Evolutionary conservation across 257 asterid genomes (phyloP), one percentile per base, ranked within the genome.

Genomic region (Cordia subcordata): DNA sequence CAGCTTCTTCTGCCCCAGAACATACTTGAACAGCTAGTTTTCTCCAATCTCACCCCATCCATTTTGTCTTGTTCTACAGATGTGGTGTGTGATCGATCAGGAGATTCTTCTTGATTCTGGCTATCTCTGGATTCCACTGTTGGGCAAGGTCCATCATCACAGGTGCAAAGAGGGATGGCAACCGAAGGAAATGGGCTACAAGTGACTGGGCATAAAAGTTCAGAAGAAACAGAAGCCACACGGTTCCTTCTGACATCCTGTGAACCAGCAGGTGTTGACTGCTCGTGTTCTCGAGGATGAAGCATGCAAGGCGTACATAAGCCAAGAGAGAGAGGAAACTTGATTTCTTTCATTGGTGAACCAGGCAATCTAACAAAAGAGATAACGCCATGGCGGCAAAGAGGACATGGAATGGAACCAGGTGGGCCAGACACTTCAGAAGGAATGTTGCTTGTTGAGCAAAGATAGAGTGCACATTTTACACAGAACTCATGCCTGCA

Each of bases 1-100:
- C 98, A 92, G 83, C 96, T 88, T 71, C 98, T 75, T 76, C 98
- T 74, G 20, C 96, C 88, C 96, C 98, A 88, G 69, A 92, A 88
- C 92, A 88, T 88, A 74, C 79, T 77, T 19, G 98, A 82, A 66
- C 98, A 92, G 0, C 89, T 88, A 1, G 85, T 85, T 59, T 81
- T 88, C 71, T 74, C 93, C 73, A 83, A 62, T 65, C 95, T 78
- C 75, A 78, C 55, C 14, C 85, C 93, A 11, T 81, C 88, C 59
- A 59, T 58, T 66, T 79, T 78, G 39, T 72, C 96, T 45, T 72
- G 79, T 35, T 84, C 93, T 1, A 61, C 53, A 8, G 82, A 21
- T 14, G 68, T 20, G 5, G 95, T 57, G 60, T 81, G 86, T 9
- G 92, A 60, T 49, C 65, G 84, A 42, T 61, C 68, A 59, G 97